phyloP scores from a whole-genome alignment of 2,329 filamentous ascomycete species.

The Exophiala xenobiotica region DNA sequence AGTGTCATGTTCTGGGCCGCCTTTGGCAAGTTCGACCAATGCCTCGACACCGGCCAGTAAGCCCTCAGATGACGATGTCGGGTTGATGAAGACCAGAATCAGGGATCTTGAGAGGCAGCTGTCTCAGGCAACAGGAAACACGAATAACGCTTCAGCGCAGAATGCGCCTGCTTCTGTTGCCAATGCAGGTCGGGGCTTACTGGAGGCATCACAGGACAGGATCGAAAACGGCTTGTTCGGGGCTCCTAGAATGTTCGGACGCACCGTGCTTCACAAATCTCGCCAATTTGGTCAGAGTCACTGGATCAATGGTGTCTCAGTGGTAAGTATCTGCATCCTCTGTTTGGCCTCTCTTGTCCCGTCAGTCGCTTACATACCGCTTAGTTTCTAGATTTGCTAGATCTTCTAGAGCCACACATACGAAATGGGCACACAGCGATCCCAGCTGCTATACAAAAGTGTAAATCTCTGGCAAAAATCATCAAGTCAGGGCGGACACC shows the following conservation, averaged over 20 bases:
- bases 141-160: no score
- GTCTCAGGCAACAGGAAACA: no score
- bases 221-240: conserved; percentile 37
- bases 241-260: conserved; percentile 37
- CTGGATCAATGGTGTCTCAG: conserved; percentile 52
- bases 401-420: conserved; percentile 44
- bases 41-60: no score
- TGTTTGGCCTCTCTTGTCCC: conserved; percentile 19
- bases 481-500: conserved; percentile 55
- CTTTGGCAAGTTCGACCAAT: no score
- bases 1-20: no score
- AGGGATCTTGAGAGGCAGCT: no score
- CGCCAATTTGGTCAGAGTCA: conserved; percentile 58
- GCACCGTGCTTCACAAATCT: conserved; percentile 55
- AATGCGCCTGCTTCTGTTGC: background rate
- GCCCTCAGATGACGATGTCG: no score
- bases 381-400: conserved; percentile 44
- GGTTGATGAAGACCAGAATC: no score
- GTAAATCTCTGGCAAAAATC: conserved; percentile 53
- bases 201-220: background rate
- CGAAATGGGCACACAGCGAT: conserved; percentile 41
- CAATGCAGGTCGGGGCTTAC: background rate
- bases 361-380: conserved; percentile 19
- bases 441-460: conserved; percentile 45
- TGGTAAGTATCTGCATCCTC: conserved; percentile 41